Conservation (phyloP, 306 rosid species). For the Rosa chinensis region DNA sequence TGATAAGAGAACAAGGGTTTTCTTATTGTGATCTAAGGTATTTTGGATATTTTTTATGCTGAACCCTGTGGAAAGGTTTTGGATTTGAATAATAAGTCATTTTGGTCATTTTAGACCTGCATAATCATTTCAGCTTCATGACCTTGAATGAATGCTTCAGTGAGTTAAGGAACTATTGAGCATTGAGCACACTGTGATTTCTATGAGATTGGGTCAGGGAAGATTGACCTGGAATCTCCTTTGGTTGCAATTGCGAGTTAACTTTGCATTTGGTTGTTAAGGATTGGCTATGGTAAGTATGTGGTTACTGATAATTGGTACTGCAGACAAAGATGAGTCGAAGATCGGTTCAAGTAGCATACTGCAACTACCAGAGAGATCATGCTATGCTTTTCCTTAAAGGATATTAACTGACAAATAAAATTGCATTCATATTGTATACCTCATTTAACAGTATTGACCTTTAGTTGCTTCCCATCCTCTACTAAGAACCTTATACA, state of each 20-base stretch:
- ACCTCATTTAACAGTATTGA: neutral
- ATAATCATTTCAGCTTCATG: slow-evolving; percentile 29
- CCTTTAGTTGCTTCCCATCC: neutral
- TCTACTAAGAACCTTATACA: neutral
- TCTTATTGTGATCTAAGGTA: slow-evolving; percentile 39
- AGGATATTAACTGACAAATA: slow-evolving; percentile 1
- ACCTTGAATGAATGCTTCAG: slow-evolving; percentile 30
- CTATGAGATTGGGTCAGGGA: slow-evolving; percentile 14
- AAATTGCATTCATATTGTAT: neutral
- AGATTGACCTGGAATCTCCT: slow-evolving; percentile 21
- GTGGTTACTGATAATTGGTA: slow-evolving; percentile 13
- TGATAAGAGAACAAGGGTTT: slow-evolving; percentile 33
- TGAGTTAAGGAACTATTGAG: slow-evolving; percentile 22
- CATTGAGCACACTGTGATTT: slow-evolving; percentile 12
- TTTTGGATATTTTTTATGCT: slow-evolving; percentile 36
- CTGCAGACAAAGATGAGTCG: neutral
- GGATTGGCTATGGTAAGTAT: neutral
- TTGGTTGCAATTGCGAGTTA: slow-evolving; percentile 14
- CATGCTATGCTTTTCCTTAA: neutral
- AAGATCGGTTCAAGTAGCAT: slow-evolving; percentile 12
- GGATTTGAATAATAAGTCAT: slow-evolving; percentile 36
- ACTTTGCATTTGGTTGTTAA: slow-evolving; percentile 5
- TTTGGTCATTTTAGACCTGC: slow-evolving; percentile 25
- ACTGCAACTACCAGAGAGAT: neutral
- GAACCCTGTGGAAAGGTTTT: slow-evolving; percentile 47